Conservation (phyloP, 306 rosid species). For the Cucumis cinereus region DNA sequence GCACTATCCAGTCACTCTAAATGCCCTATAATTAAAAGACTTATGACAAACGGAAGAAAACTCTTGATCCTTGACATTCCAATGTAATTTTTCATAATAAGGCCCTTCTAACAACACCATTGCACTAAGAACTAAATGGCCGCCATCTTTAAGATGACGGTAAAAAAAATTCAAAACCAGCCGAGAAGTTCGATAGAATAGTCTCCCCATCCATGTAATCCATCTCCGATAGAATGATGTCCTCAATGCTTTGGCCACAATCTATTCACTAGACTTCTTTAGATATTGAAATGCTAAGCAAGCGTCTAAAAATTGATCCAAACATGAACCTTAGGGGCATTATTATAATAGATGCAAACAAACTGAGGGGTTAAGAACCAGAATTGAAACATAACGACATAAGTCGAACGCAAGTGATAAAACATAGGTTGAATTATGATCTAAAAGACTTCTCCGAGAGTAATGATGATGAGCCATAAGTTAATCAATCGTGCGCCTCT, state of each 20-base stretch:
- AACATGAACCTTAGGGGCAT: neutral
- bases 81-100: neutral
- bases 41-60: neutral
- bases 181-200: too few species aligned
- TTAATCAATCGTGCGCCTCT: neutral
- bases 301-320: neutral
- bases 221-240: neutral
- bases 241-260: neutral
- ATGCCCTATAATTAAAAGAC: neutral
- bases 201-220: neutral
- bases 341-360: neutral
- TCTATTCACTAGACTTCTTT: neutral
- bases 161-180: neutral
- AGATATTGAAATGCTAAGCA: neutral
- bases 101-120: neutral
- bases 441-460: neutral
- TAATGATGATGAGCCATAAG: neutral
- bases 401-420: neutral
- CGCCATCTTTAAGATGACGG: neutral
- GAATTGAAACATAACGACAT: neutral
- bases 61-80: neutral
- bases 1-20: neutral
- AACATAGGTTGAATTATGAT: neutral
- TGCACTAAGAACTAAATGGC: neutral
- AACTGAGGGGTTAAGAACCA: neutral